phyloP scores from a whole-genome alignment of 2,329 filamentous ascomycete species.

The Aureobasidium pullulans region DNA sequence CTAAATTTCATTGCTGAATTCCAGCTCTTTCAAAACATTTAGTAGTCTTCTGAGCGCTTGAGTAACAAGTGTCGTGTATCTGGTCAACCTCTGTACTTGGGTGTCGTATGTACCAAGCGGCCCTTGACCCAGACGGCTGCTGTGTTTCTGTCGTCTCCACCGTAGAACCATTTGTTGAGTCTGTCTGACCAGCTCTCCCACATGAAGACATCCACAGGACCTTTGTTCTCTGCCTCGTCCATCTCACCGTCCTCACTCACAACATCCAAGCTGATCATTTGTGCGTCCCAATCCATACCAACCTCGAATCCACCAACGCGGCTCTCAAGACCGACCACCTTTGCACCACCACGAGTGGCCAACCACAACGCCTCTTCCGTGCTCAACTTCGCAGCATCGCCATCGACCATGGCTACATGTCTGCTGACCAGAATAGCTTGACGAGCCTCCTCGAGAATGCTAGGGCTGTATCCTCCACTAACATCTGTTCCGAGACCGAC shows the following conservation, averaged over 20 bases:
- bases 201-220: constrained; percentile 81
- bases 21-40: background rate
- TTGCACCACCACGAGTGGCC: constrained; percentile 79
- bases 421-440: constrained; percentile 74
- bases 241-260: constrained; percentile 29
- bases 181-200: constrained; percentile 83
- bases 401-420: constrained; percentile 53
- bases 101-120: constrained; percentile 60
- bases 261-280: constrained; percentile 61
- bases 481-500: constrained; percentile 89
- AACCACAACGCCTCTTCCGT: constrained; percentile 82
- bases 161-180: constrained; percentile 91
- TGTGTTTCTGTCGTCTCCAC: constrained; percentile 88
- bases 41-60: background rate
- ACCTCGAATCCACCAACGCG: constrained; percentile 74
- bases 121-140: constrained; percentile 84
- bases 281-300: constrained; percentile 86
- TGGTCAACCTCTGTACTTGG: background rate
- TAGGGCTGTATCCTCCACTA: constrained; percentile 76
- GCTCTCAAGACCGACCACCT: constrained; percentile 65
- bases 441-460: constrained; percentile 72
- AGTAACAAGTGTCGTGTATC: background rate
- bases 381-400: constrained; percentile 56
- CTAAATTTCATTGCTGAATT: background rate
- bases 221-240: constrained; percentile 32